These are phyloP conservation scores for Astraeus odoratus DNA, from an alignment of 768 basidiomycete genomes.

Conservation along the genomic window DNA sequence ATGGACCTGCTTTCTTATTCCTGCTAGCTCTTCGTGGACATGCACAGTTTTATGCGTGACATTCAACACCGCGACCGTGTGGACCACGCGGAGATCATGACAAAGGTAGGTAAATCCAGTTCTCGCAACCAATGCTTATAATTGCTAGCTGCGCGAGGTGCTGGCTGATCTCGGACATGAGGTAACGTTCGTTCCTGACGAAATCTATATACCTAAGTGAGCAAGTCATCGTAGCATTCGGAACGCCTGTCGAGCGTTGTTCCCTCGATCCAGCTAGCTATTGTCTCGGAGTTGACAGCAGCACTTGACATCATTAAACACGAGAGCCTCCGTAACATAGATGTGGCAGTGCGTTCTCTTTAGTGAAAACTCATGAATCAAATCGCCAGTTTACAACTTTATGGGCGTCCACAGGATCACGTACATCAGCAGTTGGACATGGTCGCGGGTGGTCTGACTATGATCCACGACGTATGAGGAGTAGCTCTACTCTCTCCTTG, in stretches of 20 bases:
- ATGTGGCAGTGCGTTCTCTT: constrained; percentile 16
- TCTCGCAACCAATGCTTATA: constrained; percentile 10
- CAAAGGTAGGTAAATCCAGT: constrained; percentile 14
- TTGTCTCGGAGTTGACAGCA: constrained; percentile 18
- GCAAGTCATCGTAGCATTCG: constrained; percentile 18
- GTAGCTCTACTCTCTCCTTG: constrained; percentile 5
- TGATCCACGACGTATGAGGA: constrained; percentile 26
- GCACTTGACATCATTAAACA: constrained; percentile 22
- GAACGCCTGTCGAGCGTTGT: constrained; percentile 20
- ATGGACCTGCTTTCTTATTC: constrained; percentile 3
- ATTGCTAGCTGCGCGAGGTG: constrained; percentile 18
- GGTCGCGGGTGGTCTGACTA: constrained; percentile 17
- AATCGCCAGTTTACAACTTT: neutral
- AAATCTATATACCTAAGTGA: neutral
- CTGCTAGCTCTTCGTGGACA: constrained; percentile 19
- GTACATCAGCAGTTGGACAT: constrained; percentile 22
- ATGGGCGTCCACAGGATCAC: constrained; percentile 20
- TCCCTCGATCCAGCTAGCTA: constrained; percentile 16
- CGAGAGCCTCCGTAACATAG: constrained; percentile 21
- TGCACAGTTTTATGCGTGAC: constrained; percentile 13
- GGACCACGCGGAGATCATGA: constrained; percentile 14
- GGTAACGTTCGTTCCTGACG: constrained; percentile 8
- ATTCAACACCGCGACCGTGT: constrained; percentile 16
- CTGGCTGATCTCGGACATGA: constrained; percentile 18
- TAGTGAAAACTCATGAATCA: neutral